A percentile compares a stretch with the other conserved stretches of the same genome.
These are phyloP conservation scores for Euphorbia schlechtendalii DNA, from an alignment of 441 rosid species.

Conservation along the genomic window DNA sequence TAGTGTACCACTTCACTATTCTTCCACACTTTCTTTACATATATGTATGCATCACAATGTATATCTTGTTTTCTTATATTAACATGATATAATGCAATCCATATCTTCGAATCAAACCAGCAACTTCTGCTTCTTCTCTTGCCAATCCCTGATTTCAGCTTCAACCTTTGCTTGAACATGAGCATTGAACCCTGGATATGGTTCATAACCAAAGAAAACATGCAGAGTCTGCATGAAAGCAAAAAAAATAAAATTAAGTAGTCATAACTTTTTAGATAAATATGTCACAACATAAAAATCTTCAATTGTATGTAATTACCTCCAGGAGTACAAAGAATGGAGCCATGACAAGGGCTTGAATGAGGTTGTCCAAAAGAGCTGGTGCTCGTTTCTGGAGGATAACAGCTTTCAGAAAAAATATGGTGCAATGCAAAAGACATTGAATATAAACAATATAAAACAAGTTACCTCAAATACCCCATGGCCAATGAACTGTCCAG, in stretches of 20 bases:
- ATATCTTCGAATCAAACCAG: constrained; percentile 17
- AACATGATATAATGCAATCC: constrained; percentile 12
- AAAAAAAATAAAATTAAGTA: constrained; percentile 3
- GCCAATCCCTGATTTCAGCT: constrained; percentile 38
- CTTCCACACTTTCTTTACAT: neutral
- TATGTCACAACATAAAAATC: neutral
- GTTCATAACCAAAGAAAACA: constrained; percentile 45
- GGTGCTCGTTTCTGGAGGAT: constrained; percentile 54
- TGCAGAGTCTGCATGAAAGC: constrained; percentile 42
- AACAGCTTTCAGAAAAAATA: constrained; percentile 9
- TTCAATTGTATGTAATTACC: constrained; percentile 26
- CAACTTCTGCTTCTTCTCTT: constrained; percentile 42
- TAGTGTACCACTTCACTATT: neutral
- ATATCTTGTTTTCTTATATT: constrained; percentile 2
- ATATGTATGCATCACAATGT: neutral
- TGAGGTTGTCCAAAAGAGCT: constrained; percentile 52
- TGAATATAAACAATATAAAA: constrained; percentile 10
- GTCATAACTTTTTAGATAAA: neutral
- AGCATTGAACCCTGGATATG: constrained; percentile 49
- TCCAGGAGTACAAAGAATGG: constrained; percentile 63
- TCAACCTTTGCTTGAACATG: constrained; percentile 40
- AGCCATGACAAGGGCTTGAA: constrained; percentile 60
- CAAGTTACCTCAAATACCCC: constrained; percentile 50
- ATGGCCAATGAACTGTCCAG: constrained; percentile 60
- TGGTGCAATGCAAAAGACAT: neutral